phyloP scores from a whole-genome alignment of 148 eudicot genomes.

The Pharnaceum exiguum region DNA sequence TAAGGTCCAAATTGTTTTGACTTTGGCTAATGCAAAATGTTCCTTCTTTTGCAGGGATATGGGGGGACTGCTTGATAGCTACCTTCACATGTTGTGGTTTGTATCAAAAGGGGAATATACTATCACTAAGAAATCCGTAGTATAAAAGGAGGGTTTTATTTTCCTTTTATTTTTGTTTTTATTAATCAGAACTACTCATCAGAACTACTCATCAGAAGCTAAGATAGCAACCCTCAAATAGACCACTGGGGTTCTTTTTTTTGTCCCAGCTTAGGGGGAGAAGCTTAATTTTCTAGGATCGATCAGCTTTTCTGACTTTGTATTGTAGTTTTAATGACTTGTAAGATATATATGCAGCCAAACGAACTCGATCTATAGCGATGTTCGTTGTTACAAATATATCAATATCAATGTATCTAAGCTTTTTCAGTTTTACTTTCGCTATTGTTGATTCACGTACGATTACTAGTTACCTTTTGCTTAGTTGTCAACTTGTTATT shows the following conservation, averaged over 20 bases:
- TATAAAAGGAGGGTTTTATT: no score
- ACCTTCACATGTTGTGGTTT: conserved; percentile 15
- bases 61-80: conserved; percentile 18
- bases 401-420: no score
- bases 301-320: conserved; percentile 11
- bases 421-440: no score
- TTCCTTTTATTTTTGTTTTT: background rate
- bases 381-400: no score
- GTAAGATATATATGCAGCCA: no score
- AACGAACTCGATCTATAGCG: no score
- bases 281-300: conserved; percentile 7
- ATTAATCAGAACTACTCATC: background rate
- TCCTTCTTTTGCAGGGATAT: conserved; percentile 24
- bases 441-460: no score
- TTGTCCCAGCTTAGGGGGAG: conserved; percentile 17
- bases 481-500: no score
- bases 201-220: background rate
- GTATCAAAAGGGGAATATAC: conserved; percentile 19
- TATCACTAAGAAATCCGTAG: no score
- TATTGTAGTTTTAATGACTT: background rate
- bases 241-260: conserved; percentile 21
- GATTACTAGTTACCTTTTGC: no score
- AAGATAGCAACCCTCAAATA: conserved; percentile 17
- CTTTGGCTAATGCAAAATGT: conserved; percentile 16
- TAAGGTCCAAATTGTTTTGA: conserved; percentile 13